Evolutionary conservation across 2,329 filamentous ascomycete species (phyloP), one percentile per base, ranked within the genome.

Genomic region (Didymella lethalis): DNA sequence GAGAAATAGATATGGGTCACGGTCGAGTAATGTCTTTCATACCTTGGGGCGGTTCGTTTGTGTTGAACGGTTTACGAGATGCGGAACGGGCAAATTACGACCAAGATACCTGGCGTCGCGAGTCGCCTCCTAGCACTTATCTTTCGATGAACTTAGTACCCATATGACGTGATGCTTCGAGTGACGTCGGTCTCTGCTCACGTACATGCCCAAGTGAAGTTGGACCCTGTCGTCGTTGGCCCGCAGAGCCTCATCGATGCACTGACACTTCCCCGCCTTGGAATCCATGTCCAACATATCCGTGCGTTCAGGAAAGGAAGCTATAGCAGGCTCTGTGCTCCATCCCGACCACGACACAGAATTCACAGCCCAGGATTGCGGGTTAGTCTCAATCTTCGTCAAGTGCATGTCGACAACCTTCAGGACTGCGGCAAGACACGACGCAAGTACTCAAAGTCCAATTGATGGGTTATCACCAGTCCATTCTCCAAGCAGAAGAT

Each of bases 31-130:
- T 62, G 52, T 59, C 53, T 65, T 60, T 62, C 51, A 54, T 68
- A 62, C 59, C 47, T 59, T 43, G 51, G 54, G 59, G 66, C 56
- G 59, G 60, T 36, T 55, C 45, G 52, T 61, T 57, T 62, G 38
- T 58, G 69, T 64, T 49, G 56, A 23, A 45, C 50, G 46, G 60
- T 65, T 63, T 66, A 63, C 64, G 62, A 64, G 45, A 47, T 34
- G 25, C 51, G 61, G 51, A 63, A 54, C 57, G 65, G 65, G 62
- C 62, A 63, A 59, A 63, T 72, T 64, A 74, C 69, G 67, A 73
- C 48, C 44, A 69, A 74, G 74, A 76, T 76, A 76, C 74, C 74
- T 76, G 71, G 69, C 71, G 72, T 69, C 64, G 60, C 66, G 61
- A 58, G 66, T 69, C 70, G 70, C 70, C 74, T 61, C 59, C 56